phyloP scores from a whole-genome alignment of 177 flowering plant species.

The Vitis hybrid region DNA sequence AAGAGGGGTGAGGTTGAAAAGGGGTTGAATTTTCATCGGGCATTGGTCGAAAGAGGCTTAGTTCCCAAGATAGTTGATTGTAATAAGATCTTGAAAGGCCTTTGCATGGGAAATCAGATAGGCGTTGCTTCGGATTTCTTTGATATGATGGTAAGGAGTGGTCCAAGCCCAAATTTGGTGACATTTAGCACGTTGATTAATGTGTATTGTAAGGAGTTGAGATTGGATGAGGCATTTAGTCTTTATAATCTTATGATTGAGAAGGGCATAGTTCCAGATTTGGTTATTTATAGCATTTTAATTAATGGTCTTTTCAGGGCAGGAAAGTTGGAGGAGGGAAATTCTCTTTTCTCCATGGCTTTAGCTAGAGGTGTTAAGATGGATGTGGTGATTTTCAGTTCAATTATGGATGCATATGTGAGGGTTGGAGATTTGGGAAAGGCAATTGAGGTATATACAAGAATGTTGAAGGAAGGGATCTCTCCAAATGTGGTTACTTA shows the following conservation, averaged over 20 bases:
- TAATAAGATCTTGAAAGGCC: constrained; percentile 34
- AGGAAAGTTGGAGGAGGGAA: constrained; percentile 39
- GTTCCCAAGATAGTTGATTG: constrained; percentile 30
- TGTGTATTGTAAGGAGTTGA: constrained; percentile 31
- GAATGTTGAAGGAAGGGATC: constrained; percentile 38
- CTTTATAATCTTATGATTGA: constrained; percentile 36
- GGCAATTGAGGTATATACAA: constrained; percentile 30
- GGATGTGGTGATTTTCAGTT: constrained; percentile 49
- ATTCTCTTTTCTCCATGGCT: constrained; percentile 34
- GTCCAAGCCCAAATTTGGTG: constrained; percentile 46
- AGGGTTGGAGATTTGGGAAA: constrained; percentile 36
- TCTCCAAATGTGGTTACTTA: constrained; percentile 40
- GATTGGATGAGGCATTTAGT: constrained; percentile 39
- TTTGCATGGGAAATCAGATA: constrained; percentile 27
- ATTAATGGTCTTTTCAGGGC: constrained; percentile 43
- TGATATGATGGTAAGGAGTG: constrained; percentile 18
- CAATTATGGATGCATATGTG: constrained; percentile 44
- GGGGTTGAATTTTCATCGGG: constrained; percentile 30
- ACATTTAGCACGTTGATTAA: constrained; percentile 45
- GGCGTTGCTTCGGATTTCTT: constrained; percentile 31
- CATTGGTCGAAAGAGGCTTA: constrained; percentile 28
- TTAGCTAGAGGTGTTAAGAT: constrained; percentile 33
- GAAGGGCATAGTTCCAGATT: constrained; percentile 40
- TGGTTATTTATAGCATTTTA: constrained; percentile 42
- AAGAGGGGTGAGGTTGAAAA: constrained; percentile 25